These are phyloP conservation scores for Diplodia seriata DNA, from an alignment of 2,329 filamentous ascomycete genomes.

Conservation along the genomic window DNA sequence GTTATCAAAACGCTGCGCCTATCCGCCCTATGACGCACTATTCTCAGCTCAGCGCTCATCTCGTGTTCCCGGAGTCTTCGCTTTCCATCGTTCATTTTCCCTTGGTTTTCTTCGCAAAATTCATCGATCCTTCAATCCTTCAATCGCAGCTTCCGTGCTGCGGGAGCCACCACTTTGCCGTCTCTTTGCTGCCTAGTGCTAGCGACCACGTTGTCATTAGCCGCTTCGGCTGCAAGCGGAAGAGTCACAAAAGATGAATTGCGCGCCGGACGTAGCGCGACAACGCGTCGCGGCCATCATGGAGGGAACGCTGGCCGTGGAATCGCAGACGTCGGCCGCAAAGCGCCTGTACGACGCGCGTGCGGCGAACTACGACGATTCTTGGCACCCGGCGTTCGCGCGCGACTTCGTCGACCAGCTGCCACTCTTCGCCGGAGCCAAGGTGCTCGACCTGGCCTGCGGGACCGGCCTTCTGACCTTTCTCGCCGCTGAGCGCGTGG, in stretches of 20 bases:
- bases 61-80: constrained; percentile 1
- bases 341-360: constrained; percentile 47
- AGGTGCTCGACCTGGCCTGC: constrained; percentile 56
- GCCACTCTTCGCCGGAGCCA: constrained; percentile 45
- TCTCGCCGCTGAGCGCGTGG: constrained; percentile 49
- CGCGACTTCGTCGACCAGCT: constrained; percentile 46
- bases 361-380: constrained; percentile 48
- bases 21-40: constrained; percentile 5
- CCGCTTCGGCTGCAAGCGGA: constrained; percentile 5
- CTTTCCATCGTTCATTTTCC: neutral
- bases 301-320: constrained; percentile 7
- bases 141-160: neutral
- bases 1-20: neutral
- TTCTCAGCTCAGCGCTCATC: neutral
- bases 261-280: constrained; percentile 7
- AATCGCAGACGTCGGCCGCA: constrained; percentile 34
- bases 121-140: neutral
- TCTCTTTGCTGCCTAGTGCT: neutral
- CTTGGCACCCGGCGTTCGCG: constrained; percentile 52
- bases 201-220: neutral
- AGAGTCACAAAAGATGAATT: neutral
- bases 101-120: neutral
- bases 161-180: neutral
- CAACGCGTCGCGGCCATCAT: constrained; percentile 21
- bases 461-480: constrained; percentile 55